phyloP scores from a whole-genome alignment of 23 red algal species.

The Pyropia yezoensis region DNA sequence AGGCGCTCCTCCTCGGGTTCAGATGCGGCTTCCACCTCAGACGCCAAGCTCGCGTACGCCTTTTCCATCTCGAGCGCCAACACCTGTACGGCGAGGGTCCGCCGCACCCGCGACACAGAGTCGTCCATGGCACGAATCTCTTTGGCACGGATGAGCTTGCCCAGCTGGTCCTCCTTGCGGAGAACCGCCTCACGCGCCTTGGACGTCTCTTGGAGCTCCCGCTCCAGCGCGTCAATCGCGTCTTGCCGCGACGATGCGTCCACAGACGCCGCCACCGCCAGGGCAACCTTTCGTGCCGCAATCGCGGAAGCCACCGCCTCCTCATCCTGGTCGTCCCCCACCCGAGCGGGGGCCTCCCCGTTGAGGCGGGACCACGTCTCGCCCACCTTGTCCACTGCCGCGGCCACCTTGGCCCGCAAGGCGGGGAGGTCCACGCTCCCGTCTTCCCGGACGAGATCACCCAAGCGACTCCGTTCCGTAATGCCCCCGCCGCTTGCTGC shows the following conservation, averaged over 20 bases:
- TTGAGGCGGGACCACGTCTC: conserved; percentile 73
- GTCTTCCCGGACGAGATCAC: conserved; percentile 41
- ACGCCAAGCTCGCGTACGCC: conserved; percentile 50
- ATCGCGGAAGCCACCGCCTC: background rate
- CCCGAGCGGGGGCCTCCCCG: conserved; percentile 8
- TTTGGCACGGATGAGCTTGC: conserved; percentile 76
- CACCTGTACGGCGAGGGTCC: conserved; percentile 69
- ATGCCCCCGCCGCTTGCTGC: no score
- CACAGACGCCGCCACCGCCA: conserved; percentile 12
- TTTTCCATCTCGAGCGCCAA: conserved; percentile 88
- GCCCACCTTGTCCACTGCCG: conserved; percentile 31
- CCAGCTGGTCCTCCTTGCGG: conserved; percentile 82
- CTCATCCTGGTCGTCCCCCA: background rate
- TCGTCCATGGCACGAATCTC: conserved; percentile 95
- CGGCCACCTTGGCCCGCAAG: conserved; percentile 19
- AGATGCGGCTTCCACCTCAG: conserved; percentile 60
- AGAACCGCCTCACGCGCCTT: conserved; percentile 70
- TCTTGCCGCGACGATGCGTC: conserved; percentile 29
- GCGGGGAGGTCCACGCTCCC: conserved; percentile 57
- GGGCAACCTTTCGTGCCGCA: background rate
- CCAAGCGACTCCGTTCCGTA: no score
- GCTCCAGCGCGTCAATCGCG: conserved; percentile 69
- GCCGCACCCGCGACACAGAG: conserved; percentile 62
- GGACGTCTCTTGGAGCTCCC: conserved; percentile 49
- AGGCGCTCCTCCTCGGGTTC: conserved; percentile 65